These are phyloP conservation scores for Candida sonorensis DNA, from an alignment of 805 yeast species.

Conservation along the genomic window DNA sequence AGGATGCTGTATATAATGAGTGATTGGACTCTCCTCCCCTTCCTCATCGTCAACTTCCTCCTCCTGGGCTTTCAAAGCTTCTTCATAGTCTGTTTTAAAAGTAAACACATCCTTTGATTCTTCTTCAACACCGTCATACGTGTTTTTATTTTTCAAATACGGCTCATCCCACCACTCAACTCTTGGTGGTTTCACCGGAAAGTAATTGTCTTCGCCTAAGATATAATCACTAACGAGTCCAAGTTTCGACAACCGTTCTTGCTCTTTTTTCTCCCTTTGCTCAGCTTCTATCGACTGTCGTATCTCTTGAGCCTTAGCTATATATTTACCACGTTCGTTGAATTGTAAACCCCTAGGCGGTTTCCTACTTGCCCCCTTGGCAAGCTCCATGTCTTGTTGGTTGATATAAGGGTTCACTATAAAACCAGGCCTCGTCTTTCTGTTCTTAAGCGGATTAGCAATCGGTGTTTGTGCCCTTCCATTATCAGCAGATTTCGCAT, in stretches of 20 bases:
- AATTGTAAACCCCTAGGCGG: slow-evolving; percentile 39
- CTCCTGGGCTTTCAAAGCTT: not conserved
- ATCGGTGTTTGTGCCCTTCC: no score
- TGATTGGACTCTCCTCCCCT: slow-evolving; percentile 41
- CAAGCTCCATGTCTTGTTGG: slow-evolving; percentile 24
- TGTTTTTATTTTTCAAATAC: slow-evolving; percentile 31
- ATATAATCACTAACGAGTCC: slow-evolving; percentile 45
- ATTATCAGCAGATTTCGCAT: no score
- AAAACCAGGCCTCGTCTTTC: slow-evolving; percentile 21
- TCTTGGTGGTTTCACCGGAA: slow-evolving; percentile 45
- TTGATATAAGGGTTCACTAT: slow-evolving; percentile 28
- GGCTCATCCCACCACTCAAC: slow-evolving; percentile 90
- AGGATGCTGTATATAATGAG: slow-evolving; percentile 80
- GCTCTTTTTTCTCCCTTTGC: slow-evolving; percentile 27
- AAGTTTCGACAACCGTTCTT: slow-evolving; percentile 24
- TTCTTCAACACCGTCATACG: slow-evolving; percentile 30
- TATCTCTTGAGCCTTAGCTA: slow-evolving; percentile 45
- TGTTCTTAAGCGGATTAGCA: slow-evolving; percentile 18
- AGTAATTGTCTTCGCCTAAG: slow-evolving; percentile 51
- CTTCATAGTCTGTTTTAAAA: not conserved
- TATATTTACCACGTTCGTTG: slow-evolving; percentile 58
- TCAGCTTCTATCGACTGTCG: slow-evolving; percentile 34
- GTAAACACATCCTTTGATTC: slow-evolving; percentile 4
- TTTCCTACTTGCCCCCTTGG: slow-evolving; percentile 10
- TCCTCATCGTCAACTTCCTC: slow-evolving; percentile 16